Base-by-base conservation (phyloP, 2,329 filamentous ascomycete species). In the Penicillium hordei region DNA sequence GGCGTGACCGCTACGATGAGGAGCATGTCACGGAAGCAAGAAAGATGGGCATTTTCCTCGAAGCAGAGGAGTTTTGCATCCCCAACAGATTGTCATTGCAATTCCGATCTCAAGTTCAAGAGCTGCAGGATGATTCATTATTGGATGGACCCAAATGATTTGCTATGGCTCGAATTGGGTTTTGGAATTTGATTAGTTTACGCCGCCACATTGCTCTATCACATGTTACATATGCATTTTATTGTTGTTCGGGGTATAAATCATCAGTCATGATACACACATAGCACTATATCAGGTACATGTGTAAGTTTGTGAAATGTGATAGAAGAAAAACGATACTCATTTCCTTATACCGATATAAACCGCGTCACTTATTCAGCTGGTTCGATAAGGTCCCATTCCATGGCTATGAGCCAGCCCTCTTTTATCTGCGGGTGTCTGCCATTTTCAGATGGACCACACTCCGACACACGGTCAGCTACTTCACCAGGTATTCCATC, bases 371-470 rank as follows among this genome's bases (percentile, higher is more conserved):
- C 21, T 48, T 31, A 48, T 13, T 2, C 0, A 50, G 36, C 43
- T 39, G 42, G 23, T 27, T 59, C 33, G 29, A 71, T 29, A n/a
- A 77, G 43, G 57, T 76, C 73, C 76, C 76, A 78, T 58, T 77
- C 73, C 65, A 75, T 69, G 23, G 67, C 70, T 23, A 78, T 68
- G 15, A 73, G 60, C 73, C 76, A 78, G 27, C 57, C 65, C 29
- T 67, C 63, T 33, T 61, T 38, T 4, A 5, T 17, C 8, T 45
- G 38, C 17, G 19, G 8, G 10, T 25, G 8, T 8, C 15, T 31
- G 9, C 25, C 27, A 39, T 42, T 33, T 27, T 25, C 31, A 33
- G 21, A 6, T 13, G 10, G 17, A 15, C 40, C 48, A 5, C n/a
- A 21, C 9, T 46, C 40, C 23, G 49, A n/a, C 0, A 23, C 23